Conservation (phyloP, 768 basidiomycete species). For the Lactifluus subvellereus region DNA sequence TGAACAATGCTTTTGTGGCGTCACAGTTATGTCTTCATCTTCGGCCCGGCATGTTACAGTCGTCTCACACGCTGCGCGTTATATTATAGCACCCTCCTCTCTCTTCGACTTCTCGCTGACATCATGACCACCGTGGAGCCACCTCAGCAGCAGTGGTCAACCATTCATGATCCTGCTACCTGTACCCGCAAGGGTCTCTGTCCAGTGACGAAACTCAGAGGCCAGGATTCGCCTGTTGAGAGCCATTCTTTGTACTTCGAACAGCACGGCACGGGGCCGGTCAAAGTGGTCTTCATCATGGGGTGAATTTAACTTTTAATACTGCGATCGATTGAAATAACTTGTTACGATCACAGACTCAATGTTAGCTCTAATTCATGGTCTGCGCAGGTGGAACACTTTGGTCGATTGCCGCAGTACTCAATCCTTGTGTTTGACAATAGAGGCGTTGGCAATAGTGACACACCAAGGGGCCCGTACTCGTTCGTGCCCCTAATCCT, state of each 20-base stretch:
- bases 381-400: conserved; percentile 59
- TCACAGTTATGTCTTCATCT: neutral
- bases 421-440: conserved; percentile 76
- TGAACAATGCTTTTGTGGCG: too few species aligned
- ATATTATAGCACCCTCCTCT: too few species aligned
- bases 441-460: conserved; percentile 74
- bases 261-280: conserved; percentile 60
- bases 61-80: too few species aligned
- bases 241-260: conserved; percentile 78
- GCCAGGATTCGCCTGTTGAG: conserved; percentile 42
- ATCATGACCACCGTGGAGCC: neutral
- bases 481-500: conserved; percentile 41
- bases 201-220: conserved; percentile 52
- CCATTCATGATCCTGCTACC: conserved; percentile 55
- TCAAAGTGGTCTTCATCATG: conserved; percentile 74
- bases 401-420: conserved; percentile 48
- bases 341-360: conserved; percentile 35
- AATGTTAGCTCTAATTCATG: conserved; percentile 61
- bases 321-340: neutral
- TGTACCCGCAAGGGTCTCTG: conserved; percentile 70
- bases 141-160: conserved; percentile 28
- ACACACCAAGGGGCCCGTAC: conserved; percentile 67
- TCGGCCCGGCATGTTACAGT: too few species aligned
- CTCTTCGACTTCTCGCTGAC: too few species aligned
- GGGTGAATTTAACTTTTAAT: conserved; percentile 37